A percentile compares a stretch with the other conserved stretches of the same genome.
These are phyloP conservation scores for Aphanomyces euteiches DNA, from an alignment of 352 stramenopile species.

Conservation along the genomic window DNA sequence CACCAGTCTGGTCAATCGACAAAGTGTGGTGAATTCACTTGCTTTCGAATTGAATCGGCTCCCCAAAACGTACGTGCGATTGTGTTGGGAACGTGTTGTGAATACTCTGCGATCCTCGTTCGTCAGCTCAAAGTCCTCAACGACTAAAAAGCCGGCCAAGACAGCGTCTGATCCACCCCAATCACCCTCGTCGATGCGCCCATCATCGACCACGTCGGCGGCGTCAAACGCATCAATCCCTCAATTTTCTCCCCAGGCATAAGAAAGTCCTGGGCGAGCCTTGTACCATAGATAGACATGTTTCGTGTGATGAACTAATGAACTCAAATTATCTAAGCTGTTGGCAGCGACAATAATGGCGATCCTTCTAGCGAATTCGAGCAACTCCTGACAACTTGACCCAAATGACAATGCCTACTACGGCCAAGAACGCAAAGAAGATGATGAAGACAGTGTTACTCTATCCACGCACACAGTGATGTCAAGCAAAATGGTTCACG, in stretches of 20 bases:
- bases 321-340: background rate
- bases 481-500: background rate
- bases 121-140: background rate
- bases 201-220: constrained; percentile 10
- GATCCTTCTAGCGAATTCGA: background rate
- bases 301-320: too few relatives aligned
- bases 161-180: background rate
- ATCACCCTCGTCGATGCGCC: background rate
- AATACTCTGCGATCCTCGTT: constrained; percentile 4
- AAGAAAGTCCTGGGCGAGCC: background rate
- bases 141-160: constrained; percentile 2
- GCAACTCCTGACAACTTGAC: constrained; percentile 33
- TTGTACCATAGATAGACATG: constrained; percentile 26
- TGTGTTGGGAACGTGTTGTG: constrained; percentile 20
- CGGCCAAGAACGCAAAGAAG: constrained; percentile 47
- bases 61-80: constrained; percentile 26
- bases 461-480: constrained; percentile 34
- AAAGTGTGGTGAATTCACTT: constrained; percentile 12
- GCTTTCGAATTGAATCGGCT: constrained; percentile 20
- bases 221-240: constrained; percentile 7
- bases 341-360: background rate
- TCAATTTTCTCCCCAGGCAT: background rate
- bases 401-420: constrained; percentile 51
- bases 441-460: constrained; percentile 62
- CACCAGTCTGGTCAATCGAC: constrained; percentile 15